A percentile compares a stretch with the other conserved stretches of the same genome.
These are phyloP conservation scores for Fusarium armeniacum DNA, from an alignment of 2,329 filamentous ascomycete genomes.

Conservation along the genomic window DNA sequence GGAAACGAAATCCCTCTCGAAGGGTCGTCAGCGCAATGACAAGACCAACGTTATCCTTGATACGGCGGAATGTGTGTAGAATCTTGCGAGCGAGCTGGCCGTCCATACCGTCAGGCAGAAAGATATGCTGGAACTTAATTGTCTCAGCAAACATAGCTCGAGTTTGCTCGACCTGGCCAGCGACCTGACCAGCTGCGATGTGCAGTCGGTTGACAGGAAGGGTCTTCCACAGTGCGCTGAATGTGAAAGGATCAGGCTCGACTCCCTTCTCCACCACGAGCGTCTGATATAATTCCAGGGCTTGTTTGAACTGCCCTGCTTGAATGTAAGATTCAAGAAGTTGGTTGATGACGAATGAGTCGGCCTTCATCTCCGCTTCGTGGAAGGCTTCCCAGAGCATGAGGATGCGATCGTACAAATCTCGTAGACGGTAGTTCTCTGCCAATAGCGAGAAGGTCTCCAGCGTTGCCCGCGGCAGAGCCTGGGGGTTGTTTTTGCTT, in stretches of 20 bases:
- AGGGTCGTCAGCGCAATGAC: slow-evolving; percentile 62
- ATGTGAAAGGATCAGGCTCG: slow-evolving; percentile 76
- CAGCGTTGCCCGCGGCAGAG: slow-evolving; percentile 72
- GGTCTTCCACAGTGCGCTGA: slow-evolving; percentile 75
- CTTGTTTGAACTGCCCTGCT: slow-evolving; percentile 67
- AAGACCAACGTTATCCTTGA: slow-evolving; percentile 61
- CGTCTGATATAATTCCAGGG: slow-evolving; percentile 68
- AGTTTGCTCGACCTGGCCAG: slow-evolving; percentile 53
- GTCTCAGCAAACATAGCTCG: slow-evolving; percentile 63
- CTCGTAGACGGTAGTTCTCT: slow-evolving; percentile 76
- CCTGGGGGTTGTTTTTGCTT: slow-evolving; percentile 17
- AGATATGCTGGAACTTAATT: slow-evolving; percentile 63
- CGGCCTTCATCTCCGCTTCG: slow-evolving; percentile 74
- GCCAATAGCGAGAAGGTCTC: slow-evolving; percentile 85
- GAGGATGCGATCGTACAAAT: slow-evolving; percentile 69
- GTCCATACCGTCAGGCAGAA: slow-evolving; percentile 60
- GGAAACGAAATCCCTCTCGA: slow-evolving; percentile 60
- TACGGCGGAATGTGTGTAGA: slow-evolving; percentile 64
- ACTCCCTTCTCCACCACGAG: slow-evolving; percentile 66
- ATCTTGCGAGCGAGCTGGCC: slow-evolving; percentile 64
- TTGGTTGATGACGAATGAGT: slow-evolving; percentile 85
- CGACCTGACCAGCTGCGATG: slow-evolving; percentile 48
- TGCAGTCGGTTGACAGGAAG: slow-evolving; percentile 65
- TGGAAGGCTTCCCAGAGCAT: slow-evolving; percentile 73
- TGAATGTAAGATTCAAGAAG: slow-evolving; percentile 77